Conservation (phyloP, 1,284 basidiomycete genomes). For the Mycosarcoma mackinlayi region DNA sequence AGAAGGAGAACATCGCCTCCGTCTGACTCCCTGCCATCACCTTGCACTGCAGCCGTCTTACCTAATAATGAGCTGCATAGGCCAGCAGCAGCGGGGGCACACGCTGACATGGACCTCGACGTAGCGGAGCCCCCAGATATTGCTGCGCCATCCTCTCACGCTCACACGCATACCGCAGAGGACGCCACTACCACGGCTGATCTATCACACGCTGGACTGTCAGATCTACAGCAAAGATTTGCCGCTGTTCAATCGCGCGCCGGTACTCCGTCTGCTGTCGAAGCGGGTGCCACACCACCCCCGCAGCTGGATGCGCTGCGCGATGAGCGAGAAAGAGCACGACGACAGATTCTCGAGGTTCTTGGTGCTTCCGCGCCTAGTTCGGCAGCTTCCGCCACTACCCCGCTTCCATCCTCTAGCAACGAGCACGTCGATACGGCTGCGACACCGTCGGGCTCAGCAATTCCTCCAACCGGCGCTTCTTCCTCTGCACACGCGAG, state of each 20-base stretch:
- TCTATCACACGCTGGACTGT: not conserved
- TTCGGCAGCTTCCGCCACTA: not conserved
- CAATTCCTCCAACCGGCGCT: not conserved
- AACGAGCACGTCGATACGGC: not conserved
- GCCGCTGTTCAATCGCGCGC: constrained; percentile 5
- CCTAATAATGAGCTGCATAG: not conserved
- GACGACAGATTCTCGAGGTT: constrained; percentile 38
- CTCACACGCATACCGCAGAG: not conserved
- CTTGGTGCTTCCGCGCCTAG: constrained; percentile 12
- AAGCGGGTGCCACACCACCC: constrained; percentile 33
- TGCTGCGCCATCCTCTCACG: not conserved
- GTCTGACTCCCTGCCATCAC: not conserved
- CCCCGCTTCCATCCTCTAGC: not conserved
- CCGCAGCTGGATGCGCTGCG: constrained; percentile 36
- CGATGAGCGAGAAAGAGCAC: constrained; percentile 43
- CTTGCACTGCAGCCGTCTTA: not conserved
- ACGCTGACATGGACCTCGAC: constrained; percentile 23
- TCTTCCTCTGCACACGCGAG: not conserved
- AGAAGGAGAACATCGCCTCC: constrained; percentile 11
- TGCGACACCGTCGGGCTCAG: not conserved
- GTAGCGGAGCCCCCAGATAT: not conserved
- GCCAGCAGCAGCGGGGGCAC: not conserved
- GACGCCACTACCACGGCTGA: not conserved
- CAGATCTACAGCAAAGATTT: constrained; percentile 16
- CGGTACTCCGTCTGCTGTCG: constrained; percentile 7